Percentiles rank a stretch among this genome's conserved stretches.
These are phyloP conservation scores for Fusarium siculi DNA, from an alignment of 2,329 filamentous ascomycete genomes.

Conservation along the genomic window DNA sequence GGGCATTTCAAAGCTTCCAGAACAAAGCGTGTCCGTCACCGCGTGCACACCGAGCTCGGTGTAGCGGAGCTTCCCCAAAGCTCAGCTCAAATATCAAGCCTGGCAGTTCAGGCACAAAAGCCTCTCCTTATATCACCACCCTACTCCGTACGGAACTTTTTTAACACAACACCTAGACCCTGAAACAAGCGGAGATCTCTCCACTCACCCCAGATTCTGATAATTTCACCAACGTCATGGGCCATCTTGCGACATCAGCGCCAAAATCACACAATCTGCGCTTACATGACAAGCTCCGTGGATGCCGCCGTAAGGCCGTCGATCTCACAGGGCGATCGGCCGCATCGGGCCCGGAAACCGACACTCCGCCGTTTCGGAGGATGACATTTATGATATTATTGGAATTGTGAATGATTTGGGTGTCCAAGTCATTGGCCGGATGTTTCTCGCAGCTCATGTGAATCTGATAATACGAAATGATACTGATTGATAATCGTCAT, in stretches of 20 bases:
- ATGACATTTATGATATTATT: neutral
- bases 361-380: constrained; percentile 19
- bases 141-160: neutral
- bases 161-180: constrained; percentile 13
- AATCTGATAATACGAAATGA: too few relatives aligned
- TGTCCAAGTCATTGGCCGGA: neutral
- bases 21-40: constrained; percentile 27
- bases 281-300: constrained; percentile 8
- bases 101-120: constrained; percentile 16
- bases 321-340: constrained; percentile 34
- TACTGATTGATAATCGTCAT: constrained; percentile 6
- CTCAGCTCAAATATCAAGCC: constrained; percentile 11
- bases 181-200: constrained; percentile 17
- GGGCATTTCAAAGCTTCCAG: constrained; percentile 26
- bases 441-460: neutral
- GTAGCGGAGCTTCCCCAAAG: neutral
- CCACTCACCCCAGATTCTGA: constrained; percentile 36
- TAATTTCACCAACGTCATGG: constrained; percentile 31
- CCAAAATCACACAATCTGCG: constrained; percentile 45
- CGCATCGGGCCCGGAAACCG: constrained; percentile 22
- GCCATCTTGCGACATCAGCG: constrained; percentile 35
- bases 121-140: constrained; percentile 23
- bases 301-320: neutral
- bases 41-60: constrained; percentile 3
- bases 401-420: neutral